Evolutionary conservation across 306 rosid genomes (phyloP), one percentile per base, ranked within the genome.

Genomic region (Echinosophora koreensis): DNA sequence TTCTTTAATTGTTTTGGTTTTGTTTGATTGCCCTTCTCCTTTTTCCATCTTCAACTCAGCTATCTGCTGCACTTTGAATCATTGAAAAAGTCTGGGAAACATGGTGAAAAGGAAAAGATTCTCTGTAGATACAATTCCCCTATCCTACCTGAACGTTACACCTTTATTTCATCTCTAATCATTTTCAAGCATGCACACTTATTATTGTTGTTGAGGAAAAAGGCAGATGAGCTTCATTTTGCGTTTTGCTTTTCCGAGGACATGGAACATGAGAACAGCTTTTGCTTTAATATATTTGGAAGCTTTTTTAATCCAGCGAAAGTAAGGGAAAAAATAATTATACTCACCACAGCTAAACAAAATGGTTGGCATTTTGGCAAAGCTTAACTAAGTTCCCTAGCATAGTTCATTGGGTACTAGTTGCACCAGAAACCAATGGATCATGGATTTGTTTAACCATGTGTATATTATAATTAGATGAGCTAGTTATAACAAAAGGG

Each of bases 121-220:
- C 87, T 55, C 35, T 73, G 80, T 6, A 66, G 37, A 38, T 73
- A 52, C 37, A 38, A 44, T 66, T 52, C 49, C 5, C 69, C 7
- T 51, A 67, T 41, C 52, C 5, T 59, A 41, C 30, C 73, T 72
- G 51, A 55, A 66, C 28, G 3, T 15, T 66, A 34, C 10, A 34
- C 70, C 81, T 83, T 79, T 79, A 8, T 56, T 84, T 74, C 81
- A 60, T 79, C 81, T 79, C 76, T 79, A 75, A 84, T 84, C 87
- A 80, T 84, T 84, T 84, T 84, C 87, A 75, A 69, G 55, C 60
- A 65, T 63, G 78, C 78, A 22, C 58, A 42, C 44, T 28, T 32
- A 17, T 65, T 71, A 44, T 82, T 47, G 22, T 5, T 6, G 51
- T 22, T 22, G 22, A 66, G 22, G 16, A 64, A 58, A 77, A 77